These are phyloP conservation scores for Golovinomyces cichoracearum DNA, from an alignment of 2,329 filamentous ascomycete species.

Conservation along the genomic window DNA sequence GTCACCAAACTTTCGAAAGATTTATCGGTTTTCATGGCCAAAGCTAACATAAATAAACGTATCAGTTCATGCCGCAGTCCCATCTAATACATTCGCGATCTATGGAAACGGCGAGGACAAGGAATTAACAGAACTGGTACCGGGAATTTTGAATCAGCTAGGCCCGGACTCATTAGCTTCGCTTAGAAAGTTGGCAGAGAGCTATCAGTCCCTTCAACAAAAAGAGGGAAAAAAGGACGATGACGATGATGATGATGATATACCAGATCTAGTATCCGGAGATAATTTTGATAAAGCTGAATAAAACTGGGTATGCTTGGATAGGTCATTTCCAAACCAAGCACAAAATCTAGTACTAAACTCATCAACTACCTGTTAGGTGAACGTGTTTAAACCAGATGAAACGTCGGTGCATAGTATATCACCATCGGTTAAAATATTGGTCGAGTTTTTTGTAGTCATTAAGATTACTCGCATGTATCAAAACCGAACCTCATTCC, in stretches of 20 bases:
- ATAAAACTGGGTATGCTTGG: constrained; percentile 7
- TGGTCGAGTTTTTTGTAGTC: neutral
- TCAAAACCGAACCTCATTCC: too few species aligned
- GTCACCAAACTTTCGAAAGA: neutral
- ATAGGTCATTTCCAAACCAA: neutral
- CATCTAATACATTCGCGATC: constrained; percentile 98
- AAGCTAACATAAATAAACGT: constrained; percentile 1
- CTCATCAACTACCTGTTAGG: too few species aligned
- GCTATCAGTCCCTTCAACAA: constrained; percentile 99
- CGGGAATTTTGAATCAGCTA: constrained; percentile 97
- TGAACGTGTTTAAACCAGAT: neutral
- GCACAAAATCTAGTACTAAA: too few species aligned
- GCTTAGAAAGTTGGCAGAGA: constrained; percentile 93
- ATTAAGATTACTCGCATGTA: neutral
- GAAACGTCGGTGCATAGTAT: neutral
- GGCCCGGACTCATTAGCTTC: constrained; percentile 93
- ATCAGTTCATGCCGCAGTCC: constrained; percentile 82
- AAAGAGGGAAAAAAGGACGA: constrained; percentile 54
- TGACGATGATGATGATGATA: constrained; percentile 54
- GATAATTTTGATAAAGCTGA: constrained; percentile 79
- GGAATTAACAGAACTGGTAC: constrained; percentile 97
- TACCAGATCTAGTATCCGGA: constrained; percentile 86
- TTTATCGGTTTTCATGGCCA: neutral
- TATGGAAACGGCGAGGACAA: constrained; percentile 98
- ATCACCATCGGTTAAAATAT: neutral